phyloP scores from a whole-genome alignment of 306 rosid genomes.

The Arachis hypogaea region DNA sequence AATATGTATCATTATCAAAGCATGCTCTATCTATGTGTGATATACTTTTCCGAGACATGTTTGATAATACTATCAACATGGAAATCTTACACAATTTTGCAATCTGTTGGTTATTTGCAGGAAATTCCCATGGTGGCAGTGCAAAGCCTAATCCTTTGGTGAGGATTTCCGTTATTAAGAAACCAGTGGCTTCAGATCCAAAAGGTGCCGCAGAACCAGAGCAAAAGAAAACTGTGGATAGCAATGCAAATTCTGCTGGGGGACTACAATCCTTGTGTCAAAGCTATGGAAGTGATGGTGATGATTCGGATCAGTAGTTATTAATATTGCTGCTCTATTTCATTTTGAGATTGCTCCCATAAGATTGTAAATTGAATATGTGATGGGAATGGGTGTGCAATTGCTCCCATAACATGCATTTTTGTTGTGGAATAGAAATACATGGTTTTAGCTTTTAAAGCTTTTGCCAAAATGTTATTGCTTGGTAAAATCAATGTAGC shows the following conservation, averaged over 20 bases:
- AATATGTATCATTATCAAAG: background rate
- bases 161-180: constrained; percentile 56
- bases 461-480: too few relatives aligned
- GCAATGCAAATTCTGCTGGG: constrained; percentile 16
- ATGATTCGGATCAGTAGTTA: constrained; percentile 48
- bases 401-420: too few relatives aligned
- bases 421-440: background rate
- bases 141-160: constrained; percentile 54
- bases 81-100: constrained; percentile 1
- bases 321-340: constrained; percentile 12
- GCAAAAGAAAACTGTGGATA: constrained; percentile 41
- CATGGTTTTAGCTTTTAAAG: background rate
- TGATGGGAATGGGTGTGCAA: background rate
- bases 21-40: background rate
- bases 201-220: constrained; percentile 35
- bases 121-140: constrained; percentile 38
- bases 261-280: constrained; percentile 57
- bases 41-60: background rate
- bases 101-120: constrained; percentile 44
- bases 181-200: constrained; percentile 45
- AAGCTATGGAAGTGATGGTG: constrained; percentile 58
- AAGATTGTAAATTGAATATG: constrained; percentile 24
- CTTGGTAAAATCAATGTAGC: too few relatives aligned
- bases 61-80: constrained; percentile 9
- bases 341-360: background rate